Conservation (phyloP, 1,284 basidiomycete species). For the Tranzscheliella williamsii region DNA sequence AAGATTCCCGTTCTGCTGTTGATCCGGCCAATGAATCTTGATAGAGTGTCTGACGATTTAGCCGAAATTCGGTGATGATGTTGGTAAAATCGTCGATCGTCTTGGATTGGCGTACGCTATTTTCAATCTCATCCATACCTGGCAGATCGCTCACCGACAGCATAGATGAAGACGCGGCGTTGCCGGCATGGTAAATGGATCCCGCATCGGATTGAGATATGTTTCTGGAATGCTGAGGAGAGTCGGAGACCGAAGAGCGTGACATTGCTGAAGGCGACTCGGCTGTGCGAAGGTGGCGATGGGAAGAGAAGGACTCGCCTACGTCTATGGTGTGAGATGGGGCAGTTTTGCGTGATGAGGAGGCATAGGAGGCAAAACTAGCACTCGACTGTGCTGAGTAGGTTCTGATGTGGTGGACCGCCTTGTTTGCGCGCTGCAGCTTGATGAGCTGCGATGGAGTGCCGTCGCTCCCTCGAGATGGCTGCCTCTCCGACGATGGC, state of each 20-base stretch:
- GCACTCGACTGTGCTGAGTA: constrained; percentile 23
- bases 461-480: constrained; percentile 13
- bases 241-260: constrained; percentile 1
- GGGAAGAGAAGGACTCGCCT: constrained; percentile 14
- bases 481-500: constrained; percentile 13
- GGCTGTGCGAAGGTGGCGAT: not conserved
- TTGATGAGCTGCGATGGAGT: no score
- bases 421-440: constrained; percentile 24
- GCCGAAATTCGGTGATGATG: constrained; percentile 54
- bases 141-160: constrained; percentile 27
- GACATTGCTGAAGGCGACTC: constrained; percentile 4
- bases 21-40: constrained; percentile 15
- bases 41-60: constrained; percentile 37
- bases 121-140: constrained; percentile 41
- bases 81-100: constrained; percentile 56
- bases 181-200: constrained; percentile 19
- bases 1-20: not conserved
- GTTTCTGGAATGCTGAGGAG: constrained; percentile 12
- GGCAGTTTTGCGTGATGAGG: constrained; percentile 8
- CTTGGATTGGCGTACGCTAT: constrained; percentile 42
- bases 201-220: constrained; percentile 19
- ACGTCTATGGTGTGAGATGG: constrained; percentile 27
- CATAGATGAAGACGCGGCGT: constrained; percentile 25
- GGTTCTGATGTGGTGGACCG: constrained; percentile 29
- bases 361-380: constrained; percentile 32